Evolutionary conservation across 148 eudicot species (phyloP).

Genomic region (Polygonum maritimum): DNA sequence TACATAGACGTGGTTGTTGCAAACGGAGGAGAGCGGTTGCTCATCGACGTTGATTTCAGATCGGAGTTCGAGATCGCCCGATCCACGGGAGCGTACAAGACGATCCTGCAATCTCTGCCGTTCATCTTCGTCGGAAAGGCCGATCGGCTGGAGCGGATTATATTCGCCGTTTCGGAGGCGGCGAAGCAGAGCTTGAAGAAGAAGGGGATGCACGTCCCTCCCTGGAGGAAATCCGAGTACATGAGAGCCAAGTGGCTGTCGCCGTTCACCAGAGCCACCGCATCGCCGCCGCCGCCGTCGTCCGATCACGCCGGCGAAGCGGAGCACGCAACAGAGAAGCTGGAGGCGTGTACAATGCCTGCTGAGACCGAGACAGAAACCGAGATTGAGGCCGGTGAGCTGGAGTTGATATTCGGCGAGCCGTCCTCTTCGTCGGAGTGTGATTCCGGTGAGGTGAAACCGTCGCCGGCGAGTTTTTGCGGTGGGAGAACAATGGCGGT

Average conservation of each 20-base stretch:
- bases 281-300: not conserved
- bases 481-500: slow-evolving; percentile 4
- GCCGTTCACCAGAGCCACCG: slow-evolving; percentile 24
- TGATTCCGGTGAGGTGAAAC: slow-evolving; percentile 4
- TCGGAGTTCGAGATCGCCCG: slow-evolving; percentile 59
- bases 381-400: slow-evolving; percentile 21
- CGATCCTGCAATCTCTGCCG: slow-evolving; percentile 42
- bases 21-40: slow-evolving; percentile 25
- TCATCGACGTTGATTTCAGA: slow-evolving; percentile 53
- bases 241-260: slow-evolving; percentile 56
- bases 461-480: slow-evolving; percentile 7
- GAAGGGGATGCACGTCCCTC: slow-evolving; percentile 57
- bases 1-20: slow-evolving; percentile 29
- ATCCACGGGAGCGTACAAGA: slow-evolving; percentile 31
- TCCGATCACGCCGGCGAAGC: not conserved
- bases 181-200: slow-evolving; percentile 42
- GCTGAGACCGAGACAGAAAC: not conserved
- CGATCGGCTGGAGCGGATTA: slow-evolving; percentile 39
- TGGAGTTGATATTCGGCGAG: slow-evolving; percentile 38
- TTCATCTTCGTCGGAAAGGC: slow-evolving; percentile 48
- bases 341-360: not conserved
- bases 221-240: slow-evolving; percentile 57
- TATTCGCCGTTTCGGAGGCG: slow-evolving; percentile 33
- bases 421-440: slow-evolving; percentile 1
- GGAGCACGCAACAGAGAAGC: not conserved